Evolutionary conservation across 208 protist genomes (phyloP).

Genomic region (Angomonas deanei): DNA sequence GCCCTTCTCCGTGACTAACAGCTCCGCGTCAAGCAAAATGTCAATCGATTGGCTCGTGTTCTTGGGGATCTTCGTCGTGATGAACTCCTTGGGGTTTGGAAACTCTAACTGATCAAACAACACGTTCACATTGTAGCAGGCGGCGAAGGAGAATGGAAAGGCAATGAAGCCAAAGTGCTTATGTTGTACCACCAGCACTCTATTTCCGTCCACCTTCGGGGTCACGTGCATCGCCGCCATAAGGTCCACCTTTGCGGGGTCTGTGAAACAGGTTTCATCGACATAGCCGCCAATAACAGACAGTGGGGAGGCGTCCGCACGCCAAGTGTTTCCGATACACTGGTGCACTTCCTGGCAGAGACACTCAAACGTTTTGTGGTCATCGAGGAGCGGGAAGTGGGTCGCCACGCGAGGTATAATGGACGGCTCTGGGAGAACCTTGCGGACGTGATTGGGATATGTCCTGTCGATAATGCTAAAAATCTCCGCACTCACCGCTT

Average conservation of each 20-base stretch:
- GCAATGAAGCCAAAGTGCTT: constrained; percentile 57
- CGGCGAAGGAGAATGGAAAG: constrained; percentile 64
- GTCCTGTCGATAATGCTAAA: constrained; percentile 36
- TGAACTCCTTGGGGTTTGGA: constrained; percentile 9
- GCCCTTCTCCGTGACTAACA: constrained; percentile 19
- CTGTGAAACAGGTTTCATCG: constrained; percentile 49
- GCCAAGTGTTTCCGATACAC: constrained; percentile 56
- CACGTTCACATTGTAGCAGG: constrained; percentile 67
- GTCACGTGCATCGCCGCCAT: constrained; percentile 63
- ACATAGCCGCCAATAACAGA: constrained; percentile 73
- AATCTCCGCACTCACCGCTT: constrained; percentile 40
- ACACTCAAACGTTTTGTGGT: constrained; percentile 47
- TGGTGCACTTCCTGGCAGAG: constrained; percentile 58
- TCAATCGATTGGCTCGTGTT: constrained; percentile 22
- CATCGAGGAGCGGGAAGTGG: constrained; percentile 37
- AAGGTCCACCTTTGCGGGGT: constrained; percentile 17
- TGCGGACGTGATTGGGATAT: constrained; percentile 13
- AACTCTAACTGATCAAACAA: constrained; percentile 43
- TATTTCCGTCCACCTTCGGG: constrained; percentile 73
- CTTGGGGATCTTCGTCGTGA: background rate
- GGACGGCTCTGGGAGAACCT: background rate
- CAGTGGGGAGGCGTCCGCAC: constrained; percentile 63
- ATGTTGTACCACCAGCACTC: constrained; percentile 74
- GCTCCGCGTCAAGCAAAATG: constrained; percentile 70
- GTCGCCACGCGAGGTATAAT: background rate